Base-by-base conservation (phyloP, 1,284 basidiomycete species). In the Melampsora americana region DNA sequence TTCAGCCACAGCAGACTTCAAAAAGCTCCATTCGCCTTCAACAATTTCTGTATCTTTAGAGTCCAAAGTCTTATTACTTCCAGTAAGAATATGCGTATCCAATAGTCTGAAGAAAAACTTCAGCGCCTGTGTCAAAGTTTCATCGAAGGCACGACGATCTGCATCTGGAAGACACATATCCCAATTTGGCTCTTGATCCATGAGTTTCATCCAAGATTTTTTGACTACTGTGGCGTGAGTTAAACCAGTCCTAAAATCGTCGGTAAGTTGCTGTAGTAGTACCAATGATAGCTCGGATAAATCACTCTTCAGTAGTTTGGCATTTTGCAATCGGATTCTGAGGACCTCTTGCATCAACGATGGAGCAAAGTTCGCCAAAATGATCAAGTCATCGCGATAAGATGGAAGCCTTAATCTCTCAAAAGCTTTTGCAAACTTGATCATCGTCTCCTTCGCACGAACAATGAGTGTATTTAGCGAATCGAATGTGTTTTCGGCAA, bases 21-120 rank as follows among this genome's bases (percentile, higher is more conserved):
- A 89, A 60, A 96, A 96, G 59, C 90, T 89, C 92, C 95, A 97
- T 80, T 99, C 95, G 28, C 91, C 90, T 82, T 99, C 96, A 42
- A 99, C 87, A 30, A 98, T 89, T 81, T 99, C 96, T 0, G 95
- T 97, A 85, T 99, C 95, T 81, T 96, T 95, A 85, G 97, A 96
- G 83, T 95, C 92, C 69, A 95, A 91, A 30, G 91, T 90, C 82
- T 92, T 93, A 30, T 76, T 76, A 76, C 88, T 87, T n/a, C 91
- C 92, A 78, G 91, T 92, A 84, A 95, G 95, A 70, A 99, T 87
- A 83, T 97, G 96, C 90, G 91, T 93, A 80, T 96, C 92, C 39
- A 99, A 89, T 44, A 99, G 86, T 81, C 89, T 90, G 87, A 99
- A 99, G 85, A 99, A 96, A 82, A 90, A 90, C 11, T 89, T 87